These are phyloP conservation scores for Neonectria magnoliae DNA, from an alignment of 2,329 filamentous ascomycete species.

Conservation along the genomic window DNA sequence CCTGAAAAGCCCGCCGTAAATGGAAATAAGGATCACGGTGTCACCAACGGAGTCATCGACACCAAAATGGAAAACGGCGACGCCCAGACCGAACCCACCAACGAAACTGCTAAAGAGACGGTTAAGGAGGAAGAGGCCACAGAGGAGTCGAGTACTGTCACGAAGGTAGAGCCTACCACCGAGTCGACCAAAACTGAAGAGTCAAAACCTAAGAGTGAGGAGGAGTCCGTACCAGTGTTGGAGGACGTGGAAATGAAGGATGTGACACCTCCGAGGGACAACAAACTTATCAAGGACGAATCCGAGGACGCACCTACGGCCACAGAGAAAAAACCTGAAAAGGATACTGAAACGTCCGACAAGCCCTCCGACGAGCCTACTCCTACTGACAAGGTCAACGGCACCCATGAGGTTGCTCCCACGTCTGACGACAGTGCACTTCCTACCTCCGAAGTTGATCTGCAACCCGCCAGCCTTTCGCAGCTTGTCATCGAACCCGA, in stretches of 20 bases:
- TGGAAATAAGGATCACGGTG: constrained; percentile 33
- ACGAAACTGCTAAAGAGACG: background rate
- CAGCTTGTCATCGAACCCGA: constrained; percentile 52
- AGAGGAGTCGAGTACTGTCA: constrained; percentile 18
- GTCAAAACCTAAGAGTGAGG: constrained; percentile 11
- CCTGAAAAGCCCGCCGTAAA: constrained; percentile 40
- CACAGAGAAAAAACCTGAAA: constrained; percentile 33
- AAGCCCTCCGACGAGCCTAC: constrained; percentile 12
- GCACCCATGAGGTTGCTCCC: constrained; percentile 19
- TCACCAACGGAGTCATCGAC: constrained; percentile 41
- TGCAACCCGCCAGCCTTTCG: constrained; percentile 51
- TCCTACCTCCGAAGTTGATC: constrained; percentile 48
- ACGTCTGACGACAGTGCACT: constrained; percentile 32
- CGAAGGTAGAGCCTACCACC: constrained; percentile 29
- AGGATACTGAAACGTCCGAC: constrained; percentile 36
- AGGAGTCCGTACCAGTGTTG: background rate
- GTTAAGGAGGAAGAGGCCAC: constrained; percentile 7
- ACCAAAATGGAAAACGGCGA: constrained; percentile 35
- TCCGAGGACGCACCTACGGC: constrained; percentile 20
- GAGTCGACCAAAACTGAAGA: constrained; percentile 17
- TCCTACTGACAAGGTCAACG: constrained; percentile 27
- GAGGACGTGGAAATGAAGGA: constrained; percentile 44
- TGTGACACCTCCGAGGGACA: constrained; percentile 23
- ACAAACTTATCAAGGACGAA: constrained; percentile 1
- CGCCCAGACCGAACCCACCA: constrained; percentile 26